phyloP scores from a whole-genome alignment of 2,329 filamentous ascomycete genomes.

The Fusarium sp. region DNA sequence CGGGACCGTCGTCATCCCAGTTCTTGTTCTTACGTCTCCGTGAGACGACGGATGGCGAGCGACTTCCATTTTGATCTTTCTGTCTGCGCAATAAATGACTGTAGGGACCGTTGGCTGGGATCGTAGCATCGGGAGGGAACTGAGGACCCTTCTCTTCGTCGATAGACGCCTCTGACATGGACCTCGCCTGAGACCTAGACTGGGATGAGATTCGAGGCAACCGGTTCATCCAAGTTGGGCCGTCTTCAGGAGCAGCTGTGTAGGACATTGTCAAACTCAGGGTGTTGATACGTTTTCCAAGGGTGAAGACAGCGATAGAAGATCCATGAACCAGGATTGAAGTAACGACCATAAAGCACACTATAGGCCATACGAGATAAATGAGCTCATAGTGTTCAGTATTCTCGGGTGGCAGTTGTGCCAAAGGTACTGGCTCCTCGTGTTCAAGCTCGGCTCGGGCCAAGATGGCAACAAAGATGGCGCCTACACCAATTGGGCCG shows the following conservation, averaged over 20 bases:
- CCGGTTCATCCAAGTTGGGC: slow-evolving; percentile 94
- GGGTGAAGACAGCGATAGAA: slow-evolving; percentile 96
- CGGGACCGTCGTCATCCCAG: slow-evolving; percentile 79
- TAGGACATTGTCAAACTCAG: slow-evolving; percentile 96
- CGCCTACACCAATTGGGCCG: slow-evolving; percentile 95
- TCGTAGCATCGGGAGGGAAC: slow-evolving; percentile 76
- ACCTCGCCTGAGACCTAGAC: slow-evolving; percentile 84
- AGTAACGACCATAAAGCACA: slow-evolving; percentile 90
- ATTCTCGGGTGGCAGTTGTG: slow-evolving; percentile 66
- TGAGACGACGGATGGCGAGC: slow-evolving; percentile 69
- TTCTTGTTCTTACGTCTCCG: slow-evolving; percentile 73
- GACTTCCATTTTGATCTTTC: slow-evolving; percentile 76
- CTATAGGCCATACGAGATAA: slow-evolving; percentile 93
- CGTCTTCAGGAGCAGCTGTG: slow-evolving; percentile 87
- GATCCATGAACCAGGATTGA: slow-evolving; percentile 97
- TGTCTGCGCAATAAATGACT: slow-evolving; percentile 80
- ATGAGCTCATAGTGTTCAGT: slow-evolving; percentile 76
- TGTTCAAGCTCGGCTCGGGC: slow-evolving; percentile 91
- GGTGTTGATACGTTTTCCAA: slow-evolving; percentile 98
- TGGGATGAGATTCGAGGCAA: slow-evolving; percentile 76
- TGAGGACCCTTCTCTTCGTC: slow-evolving; percentile 70
- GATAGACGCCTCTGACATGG: slow-evolving; percentile 81
- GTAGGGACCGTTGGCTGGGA: slow-evolving; percentile 69
- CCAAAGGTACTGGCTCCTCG: slow-evolving; percentile 77
- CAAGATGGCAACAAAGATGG: slow-evolving; percentile 93